Evolutionary conservation across 2,329 filamentous ascomycete genomes (phyloP).

Genomic region (Fusarium sp.): DNA sequence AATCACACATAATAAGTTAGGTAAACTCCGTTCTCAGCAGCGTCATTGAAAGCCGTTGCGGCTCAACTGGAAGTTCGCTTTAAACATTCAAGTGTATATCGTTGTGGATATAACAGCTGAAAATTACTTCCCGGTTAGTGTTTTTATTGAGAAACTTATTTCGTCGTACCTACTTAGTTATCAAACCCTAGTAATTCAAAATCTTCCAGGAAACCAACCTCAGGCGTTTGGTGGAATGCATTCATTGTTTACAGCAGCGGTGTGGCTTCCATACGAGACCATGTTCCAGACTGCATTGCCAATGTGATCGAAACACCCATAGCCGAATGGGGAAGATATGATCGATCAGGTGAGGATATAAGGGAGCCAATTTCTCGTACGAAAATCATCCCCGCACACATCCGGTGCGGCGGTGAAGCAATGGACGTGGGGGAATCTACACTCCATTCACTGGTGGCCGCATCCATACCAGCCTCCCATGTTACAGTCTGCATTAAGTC

Average conservation of each 20-base stretch:
- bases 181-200: background rate
- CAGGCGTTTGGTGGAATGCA: background rate
- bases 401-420: conserved; percentile 30
- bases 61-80: background rate
- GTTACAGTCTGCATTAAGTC: conserved; percentile 29
- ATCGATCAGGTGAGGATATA: conserved; percentile 29
- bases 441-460: conserved; percentile 11
- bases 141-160: background rate
- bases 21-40: background rate
- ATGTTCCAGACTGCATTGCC: conserved; percentile 18
- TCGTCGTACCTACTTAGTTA: background rate
- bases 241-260: conserved; percentile 13
- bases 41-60: background rate
- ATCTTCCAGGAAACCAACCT: background rate
- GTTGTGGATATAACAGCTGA: background rate
- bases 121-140: background rate
- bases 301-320: conserved; percentile 1
- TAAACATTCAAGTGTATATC: background rate
- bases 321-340: conserved; percentile 20
- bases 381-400: conserved; percentile 18
- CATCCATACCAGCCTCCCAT: conserved; percentile 35
- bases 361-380: conserved; percentile 18
- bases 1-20: background rate
- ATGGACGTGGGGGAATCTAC: conserved; percentile 23
- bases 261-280: conserved; percentile 19